Evolutionary conservation across 1,284 basidiomycete genomes (phyloP).

Genomic region (Polyporus tsugae): DNA sequence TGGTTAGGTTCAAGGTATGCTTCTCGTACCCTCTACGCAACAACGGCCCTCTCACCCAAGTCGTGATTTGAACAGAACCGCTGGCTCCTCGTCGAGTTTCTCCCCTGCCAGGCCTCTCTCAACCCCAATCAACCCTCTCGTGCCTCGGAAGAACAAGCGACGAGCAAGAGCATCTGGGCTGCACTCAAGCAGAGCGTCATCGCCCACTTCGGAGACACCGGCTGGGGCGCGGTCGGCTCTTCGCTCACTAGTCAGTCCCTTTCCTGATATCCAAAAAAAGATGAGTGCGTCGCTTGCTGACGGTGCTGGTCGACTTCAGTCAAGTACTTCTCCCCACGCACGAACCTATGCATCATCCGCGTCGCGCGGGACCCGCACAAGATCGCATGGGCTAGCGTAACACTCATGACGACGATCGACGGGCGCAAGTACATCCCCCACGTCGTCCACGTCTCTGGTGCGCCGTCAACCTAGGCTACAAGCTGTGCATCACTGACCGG

Average conservation of each 20-base stretch:
- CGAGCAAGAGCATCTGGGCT: conserved; percentile 67
- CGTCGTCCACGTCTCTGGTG: conserved; percentile 80
- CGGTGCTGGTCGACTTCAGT: conserved; percentile 53
- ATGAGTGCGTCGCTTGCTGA: not conserved
- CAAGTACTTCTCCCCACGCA: conserved; percentile 83
- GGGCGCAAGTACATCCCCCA: conserved; percentile 67
- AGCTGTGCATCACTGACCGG: not conserved
- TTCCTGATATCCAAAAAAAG: not conserved
- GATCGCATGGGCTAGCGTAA: conserved; percentile 77
- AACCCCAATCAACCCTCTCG: conserved; percentile 14
- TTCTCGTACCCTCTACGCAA: too few species aligned
- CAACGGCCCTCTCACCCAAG: conserved; percentile 11
- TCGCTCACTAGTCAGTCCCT: conserved; percentile 65
- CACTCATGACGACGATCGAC: conserved; percentile 67
- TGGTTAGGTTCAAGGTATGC: conserved; percentile 68
- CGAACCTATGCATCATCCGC: conserved; percentile 80
- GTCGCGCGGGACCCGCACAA: conserved; percentile 79
- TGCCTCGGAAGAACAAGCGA: conserved; percentile 21
- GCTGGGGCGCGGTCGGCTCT: conserved; percentile 79
- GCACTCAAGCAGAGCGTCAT: conserved; percentile 77
- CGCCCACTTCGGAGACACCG: conserved; percentile 77
- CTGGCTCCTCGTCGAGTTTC: conserved; percentile 81
- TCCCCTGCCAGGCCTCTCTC: conserved; percentile 49
- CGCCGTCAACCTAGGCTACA: conserved; percentile 26
- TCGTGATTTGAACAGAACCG: conserved; percentile 60